Conservation (phyloP, 2,329 filamentous ascomycete species). For the Colletotrichum aenigma region DNA sequence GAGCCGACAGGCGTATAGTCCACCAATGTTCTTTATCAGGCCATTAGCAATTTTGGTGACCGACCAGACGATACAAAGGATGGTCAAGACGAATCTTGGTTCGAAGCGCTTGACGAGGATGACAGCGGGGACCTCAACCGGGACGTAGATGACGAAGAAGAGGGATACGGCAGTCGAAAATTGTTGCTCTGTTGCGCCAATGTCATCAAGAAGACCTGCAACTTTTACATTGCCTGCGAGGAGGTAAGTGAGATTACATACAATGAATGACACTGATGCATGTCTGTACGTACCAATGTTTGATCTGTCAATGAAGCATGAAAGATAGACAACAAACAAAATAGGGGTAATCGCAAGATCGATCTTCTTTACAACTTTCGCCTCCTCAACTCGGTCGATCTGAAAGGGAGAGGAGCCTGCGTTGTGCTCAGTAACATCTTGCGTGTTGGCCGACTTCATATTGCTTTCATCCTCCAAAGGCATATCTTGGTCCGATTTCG, state of each 20-base stretch:
- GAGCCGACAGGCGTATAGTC: background rate
- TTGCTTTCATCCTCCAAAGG: background rate
- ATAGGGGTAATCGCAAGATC: background rate
- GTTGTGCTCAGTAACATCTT: background rate
- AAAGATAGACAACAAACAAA: background rate
- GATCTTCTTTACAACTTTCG: background rate
- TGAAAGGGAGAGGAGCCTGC: background rate
- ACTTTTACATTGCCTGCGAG: background rate
- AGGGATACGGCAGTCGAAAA: background rate
- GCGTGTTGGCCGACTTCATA: background rate
- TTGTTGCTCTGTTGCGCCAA: background rate
- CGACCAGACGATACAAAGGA: background rate
- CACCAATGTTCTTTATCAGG: background rate
- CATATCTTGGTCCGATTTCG: background rate
- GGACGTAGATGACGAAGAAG: background rate
- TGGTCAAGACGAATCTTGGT: background rate
- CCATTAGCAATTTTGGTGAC: background rate
- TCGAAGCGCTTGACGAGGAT: background rate
- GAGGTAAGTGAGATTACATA: background rate
- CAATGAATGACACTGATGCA: fast-evolving
- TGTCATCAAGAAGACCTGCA: background rate
- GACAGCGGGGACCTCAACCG: background rate
- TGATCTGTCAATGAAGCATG: background rate
- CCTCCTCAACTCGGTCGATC: background rate
- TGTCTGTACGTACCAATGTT: background rate